Evolutionary conservation across 2,329 filamentous ascomycete genomes (phyloP), one percentile per base, ranked within the genome.

Genomic region (Colletotrichum caudatum): DNA sequence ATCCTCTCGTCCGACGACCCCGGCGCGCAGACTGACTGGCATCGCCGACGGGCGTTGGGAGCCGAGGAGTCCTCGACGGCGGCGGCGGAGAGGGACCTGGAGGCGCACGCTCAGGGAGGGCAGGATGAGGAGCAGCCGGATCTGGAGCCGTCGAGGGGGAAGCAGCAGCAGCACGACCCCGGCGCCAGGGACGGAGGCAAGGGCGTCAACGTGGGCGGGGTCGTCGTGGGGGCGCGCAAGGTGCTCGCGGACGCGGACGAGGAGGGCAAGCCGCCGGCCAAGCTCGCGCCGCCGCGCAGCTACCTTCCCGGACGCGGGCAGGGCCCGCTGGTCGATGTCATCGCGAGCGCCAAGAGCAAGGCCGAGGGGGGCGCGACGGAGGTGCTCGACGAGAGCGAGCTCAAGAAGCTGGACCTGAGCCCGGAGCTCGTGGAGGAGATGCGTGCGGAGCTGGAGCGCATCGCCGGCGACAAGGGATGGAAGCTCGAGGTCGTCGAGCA

Each of bases 401-500:
- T 97, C 48, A 88, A 90, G 77, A 88, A 89, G 76, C 82, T 93
- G 56, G 89, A 92, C 18, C 84, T 95, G 39, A 88, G 91, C 65
- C 88, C 88, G 0, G 87, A 91, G 58, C 86, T 91, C 54, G 85
- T 97, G 3, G 90, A 95, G 75, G 85, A 90, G 57, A 84, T 97
- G 78, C 88, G 88, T 76, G 86, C 90, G 73, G 85, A 93, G 77
- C 81, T 97, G 69, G 86, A 93, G 78, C 87, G 90, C 76, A 78
- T 93, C 51, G 93, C 93, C 0, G 88, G 90, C 3, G 90, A 91
- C 9, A 88, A 90, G 74, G 90, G 90, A 20, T 97, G 94, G 94
- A 92, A 91, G 76, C 83, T 97, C 71, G 93, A 96, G 80, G 85
- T 96, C 18, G 89, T 96, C 1, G 92, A 96, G 76, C 85, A 89